Evolutionary conservation across 2,329 filamentous ascomycete genomes (phyloP), one percentile per base, ranked within the genome.

Genomic region (Emergomyces pasteurianus): DNA sequence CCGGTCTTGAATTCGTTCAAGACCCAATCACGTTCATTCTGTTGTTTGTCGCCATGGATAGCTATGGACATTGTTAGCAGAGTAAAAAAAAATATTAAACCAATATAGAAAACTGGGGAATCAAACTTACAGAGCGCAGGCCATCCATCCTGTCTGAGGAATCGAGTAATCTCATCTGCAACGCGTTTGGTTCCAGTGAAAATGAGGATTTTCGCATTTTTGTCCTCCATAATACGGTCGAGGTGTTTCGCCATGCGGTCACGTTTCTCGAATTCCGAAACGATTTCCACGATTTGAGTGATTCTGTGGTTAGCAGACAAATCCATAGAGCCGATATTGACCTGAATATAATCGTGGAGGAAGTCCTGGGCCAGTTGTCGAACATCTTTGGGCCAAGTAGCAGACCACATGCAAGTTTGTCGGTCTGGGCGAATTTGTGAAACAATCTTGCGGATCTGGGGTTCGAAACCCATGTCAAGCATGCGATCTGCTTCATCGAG

Each of bases 401-500:
- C 94, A 63, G 94, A 99, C 90, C 92, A 99, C 91, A 99, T 96
- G 81, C 94, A 94, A 65, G 94, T 99, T 78, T 99, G 94, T 83
- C 94, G 88, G 75, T 99, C 94, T 59, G 94, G 94, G 69, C 94
- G 90, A 77, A 97, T 97, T 80, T 99, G 94, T 65, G 88, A 84
- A 68, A 99, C 92, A 67, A 99, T 97, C 82, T 97, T 97, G 81
- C 94, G 90, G 71, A 99, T 97, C 77, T 97, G 94, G 67, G 94
- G 94, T 80, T 99, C 94, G 79, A 99, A 97, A 85, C 94, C 94
- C 94, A 99, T 99, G 80, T 99, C 94, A 75, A 99, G 83, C 94
- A 99, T 99, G 73, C 94, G 92, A 79, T 99, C 94, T 74, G 94
- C 94, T 81, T 99, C 94, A 71, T 99, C 94, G 65, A 99, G 91